Evolutionary conservation across 805 yeast genomes (phyloP), one percentile per base, ranked within the genome.

Genomic region (Metschnikowia kunwiensis): DNA sequence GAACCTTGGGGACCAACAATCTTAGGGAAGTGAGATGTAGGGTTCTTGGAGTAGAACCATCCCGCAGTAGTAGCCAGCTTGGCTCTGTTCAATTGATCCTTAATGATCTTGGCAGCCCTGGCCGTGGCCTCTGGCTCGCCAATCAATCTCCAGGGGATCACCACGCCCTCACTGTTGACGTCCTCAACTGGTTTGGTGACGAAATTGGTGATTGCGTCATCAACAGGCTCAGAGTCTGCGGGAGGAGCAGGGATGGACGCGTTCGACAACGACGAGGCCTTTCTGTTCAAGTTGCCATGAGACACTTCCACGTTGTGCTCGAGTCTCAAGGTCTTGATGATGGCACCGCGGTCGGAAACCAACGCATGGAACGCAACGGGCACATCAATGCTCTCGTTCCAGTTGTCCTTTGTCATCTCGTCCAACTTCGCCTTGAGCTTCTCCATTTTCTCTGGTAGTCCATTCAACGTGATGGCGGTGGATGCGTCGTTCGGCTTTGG

Each of bases 1-100:
- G 78, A 61, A 30, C 96, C 96, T 48, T 77, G 81, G 11, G 86
- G 78, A 7, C 96, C 96, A 45, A 87, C 75, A 35, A 86, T 68
- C 55, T 70, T 75, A 40, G 82, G 74, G 58, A 83, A 82, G 26
- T 43, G 48, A 18, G 61, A 54, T 10, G 77, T 61, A 18, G 70
- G 58, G 39, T 75, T 70, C 27, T 74, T 60, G 25, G 77, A 61
- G 73, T 82, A 82, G 42, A 83, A 61, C 75, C 77, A 85, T 10
- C 80, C 93, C 31, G 64, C 66, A 27, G 63, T 51, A 28, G 70
- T 68, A 34, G 76, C 77, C 15, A 53, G 50, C 40, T 66, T 53
- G 34, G 77, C 77, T 27, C 60, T 57, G 20, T 60, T 71, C 48
- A 85, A 59, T 38, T 77, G 65, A 17, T 64, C 64, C 44, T 74